Evolutionary conservation across 371 early-diverging fungal genomes (phyloP), one percentile per base, ranked within the genome.

Genomic region (Haplosporangium sp.): DNA sequence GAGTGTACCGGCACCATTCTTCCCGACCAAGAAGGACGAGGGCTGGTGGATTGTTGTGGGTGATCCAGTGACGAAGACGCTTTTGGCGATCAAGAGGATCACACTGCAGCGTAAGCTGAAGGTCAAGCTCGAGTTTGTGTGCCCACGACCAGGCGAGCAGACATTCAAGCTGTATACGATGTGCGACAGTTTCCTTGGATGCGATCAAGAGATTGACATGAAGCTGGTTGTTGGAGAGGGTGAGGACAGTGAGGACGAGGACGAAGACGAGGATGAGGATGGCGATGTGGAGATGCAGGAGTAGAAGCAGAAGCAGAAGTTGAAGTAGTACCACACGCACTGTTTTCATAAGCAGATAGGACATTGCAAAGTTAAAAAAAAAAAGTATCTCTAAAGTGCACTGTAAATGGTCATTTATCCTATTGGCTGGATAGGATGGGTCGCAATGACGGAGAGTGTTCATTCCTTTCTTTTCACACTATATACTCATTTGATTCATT

Each of bases 1-100:
- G 6, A 95, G 87, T 52, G 96, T 94, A 3, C 86, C 94, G 48
- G 96, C 98, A 52, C 98, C 97, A 2, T 96, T 88, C 86, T 98
- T 93, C 90, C 97, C 98, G n/a, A 71, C 76, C 23, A 84, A 86
- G 83, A 95, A 96, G 87, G 93, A 94, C 47, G 99, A 98, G 83
- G 93, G 93, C 36, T 99, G 98, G 98, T 99, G 98, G 98, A 82
- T 98, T 64, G 94, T 99, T 5, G 80, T 99, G 53, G 98, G 95
- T 29, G 95, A 97, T 54, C 86, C 91, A 16, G 73, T 82, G 37
- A 83, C 88, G 6, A 95, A 96, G 83, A 82, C 92, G 0, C 82
- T 99, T 56, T 74, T 95, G 59, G 94, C 94, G 18, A 96, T 99
- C 81, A 98, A 97, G 87, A 86, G 98, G 18, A 86, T 95, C 29